Percentiles rank a stretch among this genome's conserved stretches.
phyloP scores from a whole-genome alignment of 78 protist genomes.

The Mastigamoeba balamuthi region DNA sequence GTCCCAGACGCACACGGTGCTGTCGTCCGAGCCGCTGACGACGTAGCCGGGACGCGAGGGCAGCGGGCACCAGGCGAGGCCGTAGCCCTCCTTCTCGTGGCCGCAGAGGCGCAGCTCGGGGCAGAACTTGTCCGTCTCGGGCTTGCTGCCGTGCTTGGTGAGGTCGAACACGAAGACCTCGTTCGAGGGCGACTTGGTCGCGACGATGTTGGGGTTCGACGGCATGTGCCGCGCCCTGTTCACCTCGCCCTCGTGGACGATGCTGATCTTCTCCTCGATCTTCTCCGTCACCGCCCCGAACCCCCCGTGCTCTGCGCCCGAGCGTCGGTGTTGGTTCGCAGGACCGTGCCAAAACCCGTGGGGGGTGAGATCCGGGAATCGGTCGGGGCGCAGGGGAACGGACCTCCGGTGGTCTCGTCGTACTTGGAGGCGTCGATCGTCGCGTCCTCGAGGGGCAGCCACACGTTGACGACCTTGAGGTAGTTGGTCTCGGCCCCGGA shows the following conservation, averaged over 20 bases:
- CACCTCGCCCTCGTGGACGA: conserved; percentile 87
- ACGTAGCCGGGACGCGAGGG: conserved; percentile 42
- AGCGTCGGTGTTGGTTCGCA: not conserved
- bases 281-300: conserved; percentile 26
- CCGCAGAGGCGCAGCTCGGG: conserved; percentile 70
- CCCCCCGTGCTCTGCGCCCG: conserved; percentile 43
- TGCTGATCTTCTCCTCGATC: conserved; percentile 51
- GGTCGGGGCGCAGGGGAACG: not conserved
- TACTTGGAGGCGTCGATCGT: not conserved
- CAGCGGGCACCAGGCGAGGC: conserved; percentile 79
- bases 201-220: conserved; percentile 76
- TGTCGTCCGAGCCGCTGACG: conserved; percentile 78
- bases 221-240: conserved; percentile 92
- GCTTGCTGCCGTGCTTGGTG: conserved; percentile 71
- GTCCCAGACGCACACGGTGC: conserved; percentile 82
- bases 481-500: conserved; percentile 82
- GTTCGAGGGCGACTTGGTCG: conserved; percentile 83
- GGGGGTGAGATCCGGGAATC: not conserved
- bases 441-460: conserved; percentile 71
- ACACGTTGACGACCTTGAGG: conserved; percentile 73
- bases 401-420: not conserved
- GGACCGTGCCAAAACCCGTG: not conserved
- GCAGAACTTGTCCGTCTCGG: conserved; percentile 28
- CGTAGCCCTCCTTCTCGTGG: conserved; percentile 94
- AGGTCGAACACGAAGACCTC: conserved; percentile 79